Percentiles rank a stretch among this genome's conserved stretches.
These are phyloP conservation scores for Ustilaginoidea virens DNA, from an alignment of 2,329 filamentous ascomycete species.

Conservation along the genomic window DNA sequence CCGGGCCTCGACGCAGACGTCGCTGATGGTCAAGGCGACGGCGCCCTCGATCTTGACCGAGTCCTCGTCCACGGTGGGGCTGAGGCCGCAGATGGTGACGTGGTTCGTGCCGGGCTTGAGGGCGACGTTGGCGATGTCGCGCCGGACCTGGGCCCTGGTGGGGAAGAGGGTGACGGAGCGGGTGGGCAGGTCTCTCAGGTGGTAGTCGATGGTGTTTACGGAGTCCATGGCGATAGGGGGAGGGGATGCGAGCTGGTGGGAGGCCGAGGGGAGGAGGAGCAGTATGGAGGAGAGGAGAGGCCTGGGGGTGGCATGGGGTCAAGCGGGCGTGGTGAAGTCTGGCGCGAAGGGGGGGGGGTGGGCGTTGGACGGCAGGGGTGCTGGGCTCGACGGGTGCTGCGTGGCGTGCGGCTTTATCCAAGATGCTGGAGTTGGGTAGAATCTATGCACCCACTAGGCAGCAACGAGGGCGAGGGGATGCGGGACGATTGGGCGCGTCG, in stretches of 20 bases:
- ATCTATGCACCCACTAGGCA: no score
- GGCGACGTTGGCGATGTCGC: slow-evolving; percentile 39
- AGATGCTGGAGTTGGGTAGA: no score
- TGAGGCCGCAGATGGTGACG: slow-evolving; percentile 39
- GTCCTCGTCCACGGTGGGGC: slow-evolving; percentile 38
- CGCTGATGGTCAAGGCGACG: slow-evolving; percentile 38
- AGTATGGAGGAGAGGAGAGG: no score
- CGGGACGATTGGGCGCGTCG: no score
- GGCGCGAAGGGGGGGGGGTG: no score
- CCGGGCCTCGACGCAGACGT: slow-evolving; percentile 43
- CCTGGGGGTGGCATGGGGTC: no score
- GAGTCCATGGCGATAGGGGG: slow-evolving; percentile 19
- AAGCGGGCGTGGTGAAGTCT: no score
- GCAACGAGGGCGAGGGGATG: no score
- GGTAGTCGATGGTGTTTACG: slow-evolving; percentile 31
- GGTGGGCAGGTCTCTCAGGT: slow-evolving; percentile 40
- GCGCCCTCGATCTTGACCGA: slow-evolving; percentile 46
- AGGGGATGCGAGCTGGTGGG: not conserved
- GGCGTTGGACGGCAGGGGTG: no score
- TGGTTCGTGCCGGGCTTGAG: slow-evolving; percentile 37
- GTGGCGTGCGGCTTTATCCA: no score
- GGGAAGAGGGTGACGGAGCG: slow-evolving; percentile 50
- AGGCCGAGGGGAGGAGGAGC: no score
- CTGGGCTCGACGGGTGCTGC: no score
- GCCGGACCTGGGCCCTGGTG: slow-evolving; percentile 40